Conservation (phyloP, 305 asterid genomes). For the Rubia peregrina region DNA sequence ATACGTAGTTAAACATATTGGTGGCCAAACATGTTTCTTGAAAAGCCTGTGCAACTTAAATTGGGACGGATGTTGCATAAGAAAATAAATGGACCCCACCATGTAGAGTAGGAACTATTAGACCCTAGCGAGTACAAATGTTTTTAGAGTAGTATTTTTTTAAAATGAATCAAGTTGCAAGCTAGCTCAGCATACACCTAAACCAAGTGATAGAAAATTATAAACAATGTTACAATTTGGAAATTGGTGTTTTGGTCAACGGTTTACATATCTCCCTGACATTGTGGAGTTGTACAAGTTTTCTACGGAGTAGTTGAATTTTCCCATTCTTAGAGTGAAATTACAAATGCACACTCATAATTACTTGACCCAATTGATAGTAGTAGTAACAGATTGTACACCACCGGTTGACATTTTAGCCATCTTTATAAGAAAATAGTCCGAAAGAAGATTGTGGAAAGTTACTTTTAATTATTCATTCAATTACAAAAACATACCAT, state of each 20-base stretch:
- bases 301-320: neutral
- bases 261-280: neutral
- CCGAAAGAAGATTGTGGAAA: no score
- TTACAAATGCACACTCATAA: no score
- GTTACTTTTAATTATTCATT: no score
- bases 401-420: no score
- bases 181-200: constrained; percentile 7
- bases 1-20: no score
- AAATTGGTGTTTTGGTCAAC: neutral
- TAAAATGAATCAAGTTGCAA: neutral
- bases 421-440: no score
- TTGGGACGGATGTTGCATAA: no score
- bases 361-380: no score
- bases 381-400: no score
- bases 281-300: neutral
- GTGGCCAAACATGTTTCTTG: no score
- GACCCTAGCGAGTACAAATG: neutral
- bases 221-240: neutral
- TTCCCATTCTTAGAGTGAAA: neutral
- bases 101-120: neutral
- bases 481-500: no score
- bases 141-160: neutral
- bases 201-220: constrained; percentile 2
- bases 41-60: no score
- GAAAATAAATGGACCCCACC: neutral